phyloP scores from a whole-genome alignment of 1,139 yeast species.

The Yamadazyma conglobata region DNA sequence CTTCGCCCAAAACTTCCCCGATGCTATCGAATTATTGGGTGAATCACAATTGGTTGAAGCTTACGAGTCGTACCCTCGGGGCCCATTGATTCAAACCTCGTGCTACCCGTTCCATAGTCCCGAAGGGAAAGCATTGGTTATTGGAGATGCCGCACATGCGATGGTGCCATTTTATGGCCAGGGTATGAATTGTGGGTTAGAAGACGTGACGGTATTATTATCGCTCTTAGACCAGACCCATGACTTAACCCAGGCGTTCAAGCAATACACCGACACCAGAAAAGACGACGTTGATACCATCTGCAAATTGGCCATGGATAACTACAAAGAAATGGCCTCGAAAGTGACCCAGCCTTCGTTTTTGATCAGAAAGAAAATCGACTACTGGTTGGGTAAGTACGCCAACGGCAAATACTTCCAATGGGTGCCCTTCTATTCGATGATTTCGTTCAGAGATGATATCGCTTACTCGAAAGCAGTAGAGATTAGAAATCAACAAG shows the following conservation, averaged over 20 bases:
- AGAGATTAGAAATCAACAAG: slow-evolving; percentile 49
- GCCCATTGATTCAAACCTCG: slow-evolving; percentile 65
- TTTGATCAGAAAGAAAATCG: slow-evolving; percentile 64
- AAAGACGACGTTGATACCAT: slow-evolving; percentile 71
- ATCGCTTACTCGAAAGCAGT: slow-evolving; percentile 74
- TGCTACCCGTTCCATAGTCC: slow-evolving; percentile 69
- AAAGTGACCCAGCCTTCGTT: slow-evolving; percentile 68
- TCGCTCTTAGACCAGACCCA: slow-evolving; percentile 46
- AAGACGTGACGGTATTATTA: slow-evolving; percentile 73
- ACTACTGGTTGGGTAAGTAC: slow-evolving; percentile 56
- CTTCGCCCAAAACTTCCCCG: slow-evolving; percentile 63
- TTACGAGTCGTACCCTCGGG: slow-evolving; percentile 64
- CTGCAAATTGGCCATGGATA: slow-evolving; percentile 71
- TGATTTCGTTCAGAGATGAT: slow-evolving; percentile 88
- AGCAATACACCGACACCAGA: slow-evolving; percentile 53
- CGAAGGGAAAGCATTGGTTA: slow-evolving; percentile 58
- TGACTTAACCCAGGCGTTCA: slow-evolving; percentile 50
- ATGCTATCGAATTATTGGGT: slow-evolving; percentile 70
- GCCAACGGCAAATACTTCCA: slow-evolving; percentile 40
- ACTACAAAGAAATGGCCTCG: slow-evolving; percentile 85
- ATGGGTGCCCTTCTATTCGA: slow-evolving; percentile 88
- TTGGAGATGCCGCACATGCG: slow-evolving; percentile 95
- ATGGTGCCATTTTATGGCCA: slow-evolving; percentile 98
- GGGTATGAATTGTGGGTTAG: slow-evolving; percentile 96
- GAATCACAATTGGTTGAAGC: slow-evolving; percentile 48